These are phyloP conservation scores for Apiospora saccharicola DNA, from an alignment of 2,329 filamentous ascomycete species.

Conservation along the genomic window DNA sequence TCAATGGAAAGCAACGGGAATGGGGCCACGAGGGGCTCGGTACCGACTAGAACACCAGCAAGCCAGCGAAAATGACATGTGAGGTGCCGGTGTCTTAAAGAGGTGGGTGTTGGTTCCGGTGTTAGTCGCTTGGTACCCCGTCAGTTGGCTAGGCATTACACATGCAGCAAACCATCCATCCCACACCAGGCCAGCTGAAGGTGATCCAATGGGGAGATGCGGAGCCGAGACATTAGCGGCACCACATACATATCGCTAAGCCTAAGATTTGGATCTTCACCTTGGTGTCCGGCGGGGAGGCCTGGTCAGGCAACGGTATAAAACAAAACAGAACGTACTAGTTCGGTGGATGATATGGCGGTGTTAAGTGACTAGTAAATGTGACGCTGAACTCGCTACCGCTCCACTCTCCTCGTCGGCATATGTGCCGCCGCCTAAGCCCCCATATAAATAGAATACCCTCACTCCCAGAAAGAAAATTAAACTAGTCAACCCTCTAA, in stretches of 20 bases:
- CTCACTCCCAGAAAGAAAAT: no score
- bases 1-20: not conserved
- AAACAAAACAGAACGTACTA: not conserved
- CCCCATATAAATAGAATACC: not conserved
- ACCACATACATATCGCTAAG: slow-evolving; percentile 2
- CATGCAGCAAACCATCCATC: not conserved
- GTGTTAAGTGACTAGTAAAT: slow-evolving; percentile 8
- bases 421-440: slow-evolving; percentile 11
- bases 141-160: not conserved
- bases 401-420: slow-evolving; percentile 1
- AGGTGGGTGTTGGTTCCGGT: not conserved
- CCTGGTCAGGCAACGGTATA: not conserved
- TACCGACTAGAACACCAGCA: not conserved
- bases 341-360: not conserved
- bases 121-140: not conserved
- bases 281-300: not conserved
- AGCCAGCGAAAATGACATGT: not conserved
- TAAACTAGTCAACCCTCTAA: no score
- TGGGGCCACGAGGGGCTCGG: not conserved
- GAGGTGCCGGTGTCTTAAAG: not conserved
- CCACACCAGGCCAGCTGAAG: not conserved
- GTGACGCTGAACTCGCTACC: not conserved
- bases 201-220: not conserved
- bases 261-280: slow-evolving; percentile 16
- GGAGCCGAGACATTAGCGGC: not conserved